These are phyloP conservation scores for Microsporum ferrugineum DNA, from an alignment of 2,329 filamentous ascomycete species.

Conservation along the genomic window DNA sequence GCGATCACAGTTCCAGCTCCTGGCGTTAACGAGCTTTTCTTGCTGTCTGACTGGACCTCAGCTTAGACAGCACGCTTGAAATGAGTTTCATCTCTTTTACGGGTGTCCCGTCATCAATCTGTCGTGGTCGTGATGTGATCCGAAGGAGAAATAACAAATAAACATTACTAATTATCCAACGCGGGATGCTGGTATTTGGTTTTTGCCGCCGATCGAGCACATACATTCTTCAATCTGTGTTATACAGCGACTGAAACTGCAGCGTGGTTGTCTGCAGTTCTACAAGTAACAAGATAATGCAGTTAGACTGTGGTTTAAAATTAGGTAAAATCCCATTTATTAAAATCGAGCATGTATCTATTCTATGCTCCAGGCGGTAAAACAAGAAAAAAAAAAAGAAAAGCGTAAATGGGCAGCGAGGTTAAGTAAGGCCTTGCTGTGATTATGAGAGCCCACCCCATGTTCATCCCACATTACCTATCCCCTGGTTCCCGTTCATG, in stretches of 20 bases:
- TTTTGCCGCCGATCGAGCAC: background rate
- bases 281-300: background rate
- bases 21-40: constrained; percentile 1
- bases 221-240: background rate
- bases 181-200: background rate
- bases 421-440: background rate
- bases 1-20: constrained; percentile 1
- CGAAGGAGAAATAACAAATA: background rate
- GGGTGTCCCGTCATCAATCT: background rate
- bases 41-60: background rate
- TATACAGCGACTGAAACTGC: background rate
- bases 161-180: background rate
- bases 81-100: background rate
- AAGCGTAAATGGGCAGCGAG: background rate
- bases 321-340: background rate
- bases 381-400: background rate
- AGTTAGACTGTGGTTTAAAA: background rate
- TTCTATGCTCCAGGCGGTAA: background rate
- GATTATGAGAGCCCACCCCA: background rate
- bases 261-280: background rate
- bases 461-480: background rate
- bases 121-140: background rate
- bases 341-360: constrained; percentile 1
- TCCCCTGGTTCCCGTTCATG: background rate
- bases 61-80: background rate